Conservation (phyloP, 2,329 filamentous ascomycete species). For the Colletotrichum tabaci region DNA sequence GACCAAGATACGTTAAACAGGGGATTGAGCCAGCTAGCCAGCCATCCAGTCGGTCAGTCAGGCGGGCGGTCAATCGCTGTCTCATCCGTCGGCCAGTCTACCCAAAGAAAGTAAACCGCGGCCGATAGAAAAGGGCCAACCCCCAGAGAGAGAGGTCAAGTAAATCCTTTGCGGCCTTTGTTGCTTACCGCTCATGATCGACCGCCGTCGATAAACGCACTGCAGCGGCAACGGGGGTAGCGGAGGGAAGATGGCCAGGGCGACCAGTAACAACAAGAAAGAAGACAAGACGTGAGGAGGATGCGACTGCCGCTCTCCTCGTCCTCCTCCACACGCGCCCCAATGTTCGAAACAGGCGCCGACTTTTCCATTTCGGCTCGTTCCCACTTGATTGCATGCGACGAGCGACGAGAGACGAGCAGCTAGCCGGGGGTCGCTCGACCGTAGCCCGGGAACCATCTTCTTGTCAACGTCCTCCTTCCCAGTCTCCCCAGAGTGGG, state of each 20-base stretch:
- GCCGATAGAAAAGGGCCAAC: too few relatives aligned
- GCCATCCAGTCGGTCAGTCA: not conserved
- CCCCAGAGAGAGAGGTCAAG: not conserved
- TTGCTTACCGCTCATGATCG: constrained; percentile 22
- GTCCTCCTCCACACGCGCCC: not conserved
- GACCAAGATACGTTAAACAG: not conserved
- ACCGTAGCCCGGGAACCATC: constrained; percentile 12
- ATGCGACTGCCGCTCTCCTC: constrained; percentile 12
- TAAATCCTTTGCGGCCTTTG: not conserved
- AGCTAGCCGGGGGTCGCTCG: constrained; percentile 28
- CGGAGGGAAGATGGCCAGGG: constrained; percentile 4
- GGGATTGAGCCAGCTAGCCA: not conserved
- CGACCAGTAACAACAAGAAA: not conserved
- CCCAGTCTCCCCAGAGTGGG: constrained; percentile 1
- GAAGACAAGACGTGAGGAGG: not conserved
- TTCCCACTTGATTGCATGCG: constrained; percentile 35
- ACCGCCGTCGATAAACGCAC: not conserved
- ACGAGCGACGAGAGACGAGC: constrained; percentile 8
- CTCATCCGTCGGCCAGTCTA: not conserved
- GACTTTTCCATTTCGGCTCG: constrained; percentile 5
- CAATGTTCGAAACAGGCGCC: constrained; percentile 29
- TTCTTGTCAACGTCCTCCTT: not conserved
- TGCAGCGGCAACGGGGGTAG: constrained; percentile 7
- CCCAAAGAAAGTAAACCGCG: not conserved
- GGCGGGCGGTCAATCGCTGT: not conserved